These are phyloP conservation scores for Megacollybia marginata DNA, from an alignment of 768 basidiomycete species.

Conservation along the genomic window DNA sequence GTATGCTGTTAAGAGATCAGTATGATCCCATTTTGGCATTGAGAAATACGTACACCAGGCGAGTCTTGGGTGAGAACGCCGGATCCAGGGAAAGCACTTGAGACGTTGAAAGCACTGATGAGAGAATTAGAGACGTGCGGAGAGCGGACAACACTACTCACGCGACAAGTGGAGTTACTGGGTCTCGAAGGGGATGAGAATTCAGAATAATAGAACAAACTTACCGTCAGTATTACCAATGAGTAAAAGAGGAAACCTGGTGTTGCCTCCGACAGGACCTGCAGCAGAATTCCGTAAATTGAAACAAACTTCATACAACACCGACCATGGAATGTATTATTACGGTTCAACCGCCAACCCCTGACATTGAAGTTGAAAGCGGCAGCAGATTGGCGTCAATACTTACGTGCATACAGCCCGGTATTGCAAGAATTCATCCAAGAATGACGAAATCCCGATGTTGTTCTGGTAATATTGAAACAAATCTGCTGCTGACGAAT, in stretches of 20 bases:
- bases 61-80: slow-evolving; percentile 15
- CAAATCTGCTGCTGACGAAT: neutral
- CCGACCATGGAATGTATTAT: too few species aligned
- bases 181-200: slow-evolving; percentile 5
- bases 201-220: neutral
- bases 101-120: slow-evolving; percentile 12
- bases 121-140: neutral
- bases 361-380: neutral
- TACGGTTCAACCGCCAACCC: too few species aligned
- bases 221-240: slow-evolving; percentile 10
- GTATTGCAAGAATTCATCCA: neutral
- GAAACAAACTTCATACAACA: too few species aligned
- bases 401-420: neutral
- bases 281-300: neutral
- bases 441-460: neutral
- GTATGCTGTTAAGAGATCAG: slow-evolving; percentile 5
- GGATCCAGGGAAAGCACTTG: slow-evolving; percentile 10
- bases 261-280: slow-evolving; percentile 8
- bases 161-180: slow-evolving; percentile 10
- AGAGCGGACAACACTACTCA: slow-evolving; percentile 1
- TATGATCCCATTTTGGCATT: neutral
- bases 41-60: slow-evolving; percentile 3
- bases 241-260: slow-evolving; percentile 7
- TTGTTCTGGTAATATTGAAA: neutral
- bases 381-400: neutral